Evolutionary conservation across 73 alveolate genomes (phyloP), one percentile per base, ranked within the genome.

Genomic region (Paramecium sonneborni): DNA sequence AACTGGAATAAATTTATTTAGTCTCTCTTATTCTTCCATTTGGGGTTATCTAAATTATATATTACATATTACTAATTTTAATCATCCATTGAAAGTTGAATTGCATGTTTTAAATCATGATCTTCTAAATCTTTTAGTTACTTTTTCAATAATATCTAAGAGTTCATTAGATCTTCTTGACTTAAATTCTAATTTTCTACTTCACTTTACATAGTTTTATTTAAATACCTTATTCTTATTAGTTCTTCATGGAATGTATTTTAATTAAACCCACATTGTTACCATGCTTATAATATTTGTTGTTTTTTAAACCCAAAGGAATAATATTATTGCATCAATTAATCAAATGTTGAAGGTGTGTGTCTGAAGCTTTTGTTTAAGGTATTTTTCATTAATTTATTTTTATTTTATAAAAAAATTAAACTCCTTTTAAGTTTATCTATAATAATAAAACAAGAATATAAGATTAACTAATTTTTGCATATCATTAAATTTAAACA

Each of bases 91-190:
- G 90, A 79, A 21, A 79, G 55, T 46, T 43, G 20, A 41, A 46
- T 79, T 11, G 90, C 90, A 2, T 79, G 20, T 23, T 79, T 79
- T 43, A 79, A 79, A n/a, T 79, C 90, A 0, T 79, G 35, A 6
- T 79, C 69, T 79, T 79, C 90, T 11, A 30, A 15, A 2, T 18
- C 26, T 44, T 43, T 43, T 3, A 79, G 76, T 20, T 43, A 18
- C 10, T 44, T 43, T 28, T 79, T 43, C 5, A 46, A 5, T 7
- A n/a, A 15, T 5, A 30, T 37, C 34, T 79, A 24, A 20, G 90
- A 79, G 14, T 43, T 39, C 72, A 41, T 11, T 30, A 79, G n/a
- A 5, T 79, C 69, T 46, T 79, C 69, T 39, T 39, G 32, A 20
- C 32, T 79, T 35, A 79, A 18, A 12, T 21, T 79, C n/a, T 18